Evolutionary conservation across 2,329 filamentous ascomycete species (phyloP).

Genomic region (Diaporthe ilicicola): DNA sequence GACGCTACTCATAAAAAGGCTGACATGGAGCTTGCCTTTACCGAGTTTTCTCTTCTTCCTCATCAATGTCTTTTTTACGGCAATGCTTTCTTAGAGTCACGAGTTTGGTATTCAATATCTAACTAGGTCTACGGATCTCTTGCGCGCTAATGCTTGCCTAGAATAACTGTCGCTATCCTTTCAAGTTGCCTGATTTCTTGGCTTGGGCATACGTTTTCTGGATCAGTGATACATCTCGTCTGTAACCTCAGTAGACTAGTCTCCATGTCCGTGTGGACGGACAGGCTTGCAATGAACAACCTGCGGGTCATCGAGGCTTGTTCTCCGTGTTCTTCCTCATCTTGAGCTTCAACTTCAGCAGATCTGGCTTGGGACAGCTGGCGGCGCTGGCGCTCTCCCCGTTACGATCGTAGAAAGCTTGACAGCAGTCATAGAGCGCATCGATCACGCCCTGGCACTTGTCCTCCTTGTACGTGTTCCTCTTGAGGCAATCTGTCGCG

Average conservation of each 20-base stretch:
- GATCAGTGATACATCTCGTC: slow-evolving; percentile 48
- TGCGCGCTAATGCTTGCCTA: slow-evolving; percentile 98
- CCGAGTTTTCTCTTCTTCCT: slow-evolving; percentile 54
- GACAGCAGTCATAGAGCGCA: slow-evolving; percentile 92
- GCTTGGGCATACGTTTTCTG: slow-evolving; percentile 49
- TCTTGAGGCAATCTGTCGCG: slow-evolving; percentile 79
- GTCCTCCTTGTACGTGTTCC: slow-evolving; percentile 84
- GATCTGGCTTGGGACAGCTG: slow-evolving; percentile 84
- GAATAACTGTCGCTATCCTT: slow-evolving; percentile 80
- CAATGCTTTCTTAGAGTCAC: slow-evolving; percentile 99
- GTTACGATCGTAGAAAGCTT: slow-evolving; percentile 82
- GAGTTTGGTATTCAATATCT: slow-evolving; percentile 90
- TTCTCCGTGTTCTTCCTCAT: slow-evolving; percentile 59
- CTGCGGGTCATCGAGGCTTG: slow-evolving; percentile 23
- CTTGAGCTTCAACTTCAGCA: slow-evolving; percentile 86
- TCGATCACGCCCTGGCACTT: slow-evolving; percentile 83
- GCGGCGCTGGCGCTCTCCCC: slow-evolving; percentile 80
- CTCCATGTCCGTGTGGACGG: not conserved
- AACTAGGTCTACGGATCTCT: slow-evolving; percentile 87
- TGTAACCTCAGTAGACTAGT: not conserved
- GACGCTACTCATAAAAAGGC: slow-evolving; percentile 3
- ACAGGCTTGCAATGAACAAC: not conserved
- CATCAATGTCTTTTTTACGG: slow-evolving; percentile 76
- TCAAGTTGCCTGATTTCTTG: slow-evolving; percentile 69
- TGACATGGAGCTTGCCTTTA: slow-evolving; percentile 36